A percentile compares a stretch with the other conserved stretches of the same genome.
These are phyloP conservation scores for Buxus sempervirens DNA, from an alignment of 164 flowering plant species.

Conservation along the genomic window DNA sequence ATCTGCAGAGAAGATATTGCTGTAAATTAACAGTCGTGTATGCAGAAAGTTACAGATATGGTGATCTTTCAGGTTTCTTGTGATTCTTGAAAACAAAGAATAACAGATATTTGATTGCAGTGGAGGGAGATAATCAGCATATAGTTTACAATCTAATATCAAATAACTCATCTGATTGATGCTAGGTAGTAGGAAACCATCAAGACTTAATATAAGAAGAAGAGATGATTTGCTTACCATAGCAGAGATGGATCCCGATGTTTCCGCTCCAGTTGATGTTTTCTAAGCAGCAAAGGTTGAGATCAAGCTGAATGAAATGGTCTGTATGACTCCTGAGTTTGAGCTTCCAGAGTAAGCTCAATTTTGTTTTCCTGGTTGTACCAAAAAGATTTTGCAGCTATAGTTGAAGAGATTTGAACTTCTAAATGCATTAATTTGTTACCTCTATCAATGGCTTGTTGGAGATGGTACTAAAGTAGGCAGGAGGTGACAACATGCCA, in stretches of 20 bases:
- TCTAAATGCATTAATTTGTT: conserved; percentile 9
- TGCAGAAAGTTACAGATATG: not conserved
- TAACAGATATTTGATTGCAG: not conserved
- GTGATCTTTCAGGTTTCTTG: not conserved
- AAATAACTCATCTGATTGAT: not conserved
- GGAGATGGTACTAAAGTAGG: conserved; percentile 23
- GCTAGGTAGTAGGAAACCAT: not conserved
- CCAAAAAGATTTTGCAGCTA: conserved; percentile 1
- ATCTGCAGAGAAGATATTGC: not conserved
- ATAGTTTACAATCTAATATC: not conserved
- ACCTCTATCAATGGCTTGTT: conserved; percentile 14
- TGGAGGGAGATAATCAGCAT: not conserved
- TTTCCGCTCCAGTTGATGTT: conserved; percentile 42
- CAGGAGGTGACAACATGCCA: conserved; percentile 49
- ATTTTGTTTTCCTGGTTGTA: conserved; percentile 1
- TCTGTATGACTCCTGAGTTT: not conserved
- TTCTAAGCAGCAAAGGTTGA: conserved; percentile 21
- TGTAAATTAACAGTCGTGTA: not conserved
- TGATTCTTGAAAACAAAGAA: not conserved
- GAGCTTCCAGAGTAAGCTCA: conserved; percentile 7
- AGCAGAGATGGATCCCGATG: conserved; percentile 21
- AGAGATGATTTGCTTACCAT: conserved; percentile 29
- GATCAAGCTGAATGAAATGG: conserved; percentile 11
- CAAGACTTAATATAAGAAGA: conserved; percentile 1
- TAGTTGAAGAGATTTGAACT: not conserved